Evolutionary conservation across 208 protist species (phyloP), one percentile per base, ranked within the genome.

Genomic region (Trypanosoma brucei): DNA sequence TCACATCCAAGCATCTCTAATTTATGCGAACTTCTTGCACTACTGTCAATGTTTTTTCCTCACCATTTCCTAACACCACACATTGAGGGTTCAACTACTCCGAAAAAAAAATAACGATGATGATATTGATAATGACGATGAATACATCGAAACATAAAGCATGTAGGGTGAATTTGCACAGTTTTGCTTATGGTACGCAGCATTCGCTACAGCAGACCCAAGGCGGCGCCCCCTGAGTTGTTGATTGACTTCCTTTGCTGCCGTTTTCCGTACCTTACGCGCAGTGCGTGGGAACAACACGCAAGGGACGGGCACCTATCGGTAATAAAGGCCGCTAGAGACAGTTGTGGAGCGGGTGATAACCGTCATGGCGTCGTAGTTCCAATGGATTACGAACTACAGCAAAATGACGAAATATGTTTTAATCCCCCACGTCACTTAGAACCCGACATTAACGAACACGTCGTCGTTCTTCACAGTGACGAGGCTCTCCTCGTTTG

Each of bases 391-490:
- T 72, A 76, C 49, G 39, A 79, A 0, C 68, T 94, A 0, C 51
- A 51, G 14, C 88, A 94, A 52, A 66, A 75, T 6, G 88, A 92
- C 48, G 38, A 65, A 11, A 62, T 94, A 11, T 22, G 62, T 14
- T 94, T 89, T 66, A 52, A 78, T 4, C 85, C 88, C 9, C 85
- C 88, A n/a, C 83, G 71, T 1, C 67, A 78, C 5, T 62, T 91
- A 6, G 85, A 94, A 69, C 88, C 88, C 8, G 55, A 36, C 0
- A 81, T 92, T 35, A 85, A 94, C 59, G 75, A 81, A 37, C 33
- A 85, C 67, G 74, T 91, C 35, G 37, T 59, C 8, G 51, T 88
- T n/a, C 31, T 92, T 8, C 72, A 81, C 56, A 76, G 84, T 7
- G 87, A 93, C 48, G 74, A 73, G 0, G 52, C 49, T 1, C 31